Percentiles rank a stretch among this genome's conserved stretches.
These are phyloP conservation scores for Ramalina intermedia DNA, from an alignment of 495 filamentous ascomycete species.

Conservation along the genomic window DNA sequence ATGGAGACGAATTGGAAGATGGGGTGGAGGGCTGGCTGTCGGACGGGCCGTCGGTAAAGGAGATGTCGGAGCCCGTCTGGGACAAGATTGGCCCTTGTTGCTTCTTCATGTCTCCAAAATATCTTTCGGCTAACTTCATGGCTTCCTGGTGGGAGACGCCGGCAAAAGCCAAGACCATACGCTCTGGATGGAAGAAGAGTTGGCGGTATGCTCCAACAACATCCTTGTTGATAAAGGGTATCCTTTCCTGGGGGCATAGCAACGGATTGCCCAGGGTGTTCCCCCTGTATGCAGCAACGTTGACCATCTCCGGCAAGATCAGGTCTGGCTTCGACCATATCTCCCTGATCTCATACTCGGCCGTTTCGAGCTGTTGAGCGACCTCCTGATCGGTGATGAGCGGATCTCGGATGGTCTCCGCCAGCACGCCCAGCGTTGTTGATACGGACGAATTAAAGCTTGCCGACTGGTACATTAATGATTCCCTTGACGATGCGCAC, in stretches of 20 bases:
- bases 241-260: conserved; percentile 73
- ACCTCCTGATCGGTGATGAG: conserved; percentile 85
- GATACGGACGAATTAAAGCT: conserved; percentile 93
- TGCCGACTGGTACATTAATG: conserved; percentile 96
- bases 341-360: conserved; percentile 88
- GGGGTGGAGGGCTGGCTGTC: conserved; percentile 3
- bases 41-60: conserved; percentile 19
- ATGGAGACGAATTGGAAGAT: conserved; percentile 26
- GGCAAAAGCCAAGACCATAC: conserved; percentile 89
- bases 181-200: conserved; percentile 73
- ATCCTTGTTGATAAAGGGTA: conserved; percentile 58
- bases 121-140: conserved; percentile 61
- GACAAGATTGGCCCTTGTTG: conserved; percentile 37
- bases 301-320: conserved; percentile 87
- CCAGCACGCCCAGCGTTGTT: conserved; percentile 67
- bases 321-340: conserved; percentile 97
- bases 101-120: conserved; percentile 79
- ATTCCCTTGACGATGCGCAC: conserved; percentile 87
- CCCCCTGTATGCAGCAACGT: conserved; percentile 85
- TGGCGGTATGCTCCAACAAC: conserved; percentile 68
- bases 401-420: conserved; percentile 87
- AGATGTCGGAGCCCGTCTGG: conserved; percentile 30
- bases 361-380: conserved; percentile 69
- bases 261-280: conserved; percentile 93
- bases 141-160: conserved; percentile 75